Conservation (phyloP, 164 flowering plant species). For the Paratinospora sagittata region DNA sequence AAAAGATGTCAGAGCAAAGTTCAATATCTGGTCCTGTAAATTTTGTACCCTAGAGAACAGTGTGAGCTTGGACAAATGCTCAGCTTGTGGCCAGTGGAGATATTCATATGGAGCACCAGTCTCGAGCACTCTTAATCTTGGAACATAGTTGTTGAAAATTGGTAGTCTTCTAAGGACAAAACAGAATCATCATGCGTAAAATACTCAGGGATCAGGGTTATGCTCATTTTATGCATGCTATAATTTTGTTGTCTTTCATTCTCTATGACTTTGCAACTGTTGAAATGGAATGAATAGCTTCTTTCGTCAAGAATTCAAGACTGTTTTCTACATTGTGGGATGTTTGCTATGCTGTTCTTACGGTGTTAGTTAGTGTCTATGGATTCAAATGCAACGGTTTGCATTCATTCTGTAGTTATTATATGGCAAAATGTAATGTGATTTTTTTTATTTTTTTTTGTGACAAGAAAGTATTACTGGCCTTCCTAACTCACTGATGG, state of each 20-base stretch:
- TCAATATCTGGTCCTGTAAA: slow-evolving; percentile 70
- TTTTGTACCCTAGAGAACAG: slow-evolving; percentile 81
- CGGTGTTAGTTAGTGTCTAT: too few relatives aligned
- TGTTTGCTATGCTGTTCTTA: too few relatives aligned
- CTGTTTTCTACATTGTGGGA: too few relatives aligned
- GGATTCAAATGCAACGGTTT: background rate
- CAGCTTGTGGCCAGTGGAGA: slow-evolving; percentile 88
- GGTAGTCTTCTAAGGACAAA: too few relatives aligned
- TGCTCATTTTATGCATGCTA: background rate
- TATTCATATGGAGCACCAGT: slow-evolving; percentile 76
- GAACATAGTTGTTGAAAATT: slow-evolving; percentile 36
- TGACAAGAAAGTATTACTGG: background rate
- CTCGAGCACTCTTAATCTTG: slow-evolving; percentile 43
- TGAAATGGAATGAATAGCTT: too few relatives aligned
- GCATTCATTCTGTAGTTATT: background rate
- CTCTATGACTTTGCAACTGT: background rate
- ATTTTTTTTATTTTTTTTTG: background rate
- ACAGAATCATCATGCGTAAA: background rate
- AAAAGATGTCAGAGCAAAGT: slow-evolving; percentile 37
- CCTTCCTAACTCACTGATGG: background rate
- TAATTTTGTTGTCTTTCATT: background rate
- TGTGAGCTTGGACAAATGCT: slow-evolving; percentile 59
- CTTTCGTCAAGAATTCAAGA: too few relatives aligned
- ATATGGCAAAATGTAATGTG: too few relatives aligned
- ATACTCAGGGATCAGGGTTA: background rate